Evolutionary conservation across 2,329 filamentous ascomycete species (phyloP).

Genomic region (Aureobasidium musti): DNA sequence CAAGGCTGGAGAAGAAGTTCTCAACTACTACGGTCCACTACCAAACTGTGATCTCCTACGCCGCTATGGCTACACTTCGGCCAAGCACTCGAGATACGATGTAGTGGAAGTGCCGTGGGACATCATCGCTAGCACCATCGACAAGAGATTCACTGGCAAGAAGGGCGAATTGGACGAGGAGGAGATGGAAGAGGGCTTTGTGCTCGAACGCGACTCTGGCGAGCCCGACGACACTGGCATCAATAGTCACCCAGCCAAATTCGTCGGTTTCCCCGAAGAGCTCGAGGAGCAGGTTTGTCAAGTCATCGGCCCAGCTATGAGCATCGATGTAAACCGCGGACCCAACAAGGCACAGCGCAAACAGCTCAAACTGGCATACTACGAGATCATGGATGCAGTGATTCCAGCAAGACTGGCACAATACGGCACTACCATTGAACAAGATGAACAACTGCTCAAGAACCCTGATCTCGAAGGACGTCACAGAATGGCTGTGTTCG

Average conservation of each 20-base stretch:
- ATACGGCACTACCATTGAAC: slow-evolving; percentile 27
- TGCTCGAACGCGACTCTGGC: slow-evolving; percentile 28
- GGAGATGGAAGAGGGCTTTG: slow-evolving; percentile 27
- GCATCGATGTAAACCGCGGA: neutral
- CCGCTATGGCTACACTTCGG: slow-evolving; percentile 84
- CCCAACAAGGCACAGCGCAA: slow-evolving; percentile 19
- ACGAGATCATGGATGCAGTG: slow-evolving; percentile 6
- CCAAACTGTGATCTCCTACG: slow-evolving; percentile 80
- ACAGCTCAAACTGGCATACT: neutral
- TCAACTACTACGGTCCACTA: slow-evolving; percentile 87
- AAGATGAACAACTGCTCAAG: slow-evolving; percentile 20
- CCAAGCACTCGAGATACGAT: slow-evolving; percentile 74
- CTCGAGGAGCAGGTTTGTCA: slow-evolving; percentile 27
- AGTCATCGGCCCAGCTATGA: slow-evolving; percentile 5
- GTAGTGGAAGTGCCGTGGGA: slow-evolving; percentile 75
- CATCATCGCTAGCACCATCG: slow-evolving; percentile 47
- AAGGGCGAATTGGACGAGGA: slow-evolving; percentile 14
- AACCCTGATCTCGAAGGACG: neutral
- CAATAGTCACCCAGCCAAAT: slow-evolving; percentile 10
- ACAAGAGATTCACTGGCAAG: slow-evolving; percentile 14
- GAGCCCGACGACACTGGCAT: slow-evolving; percentile 27
- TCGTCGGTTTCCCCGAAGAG: slow-evolving; percentile 22
- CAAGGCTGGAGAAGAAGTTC: slow-evolving; percentile 69
- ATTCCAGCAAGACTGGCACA: slow-evolving; percentile 26
- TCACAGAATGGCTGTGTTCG: slow-evolving; percentile 22